Base-by-base conservation (phyloP, 345 rosid genomes). In the Conringia planisiliqua region DNA sequence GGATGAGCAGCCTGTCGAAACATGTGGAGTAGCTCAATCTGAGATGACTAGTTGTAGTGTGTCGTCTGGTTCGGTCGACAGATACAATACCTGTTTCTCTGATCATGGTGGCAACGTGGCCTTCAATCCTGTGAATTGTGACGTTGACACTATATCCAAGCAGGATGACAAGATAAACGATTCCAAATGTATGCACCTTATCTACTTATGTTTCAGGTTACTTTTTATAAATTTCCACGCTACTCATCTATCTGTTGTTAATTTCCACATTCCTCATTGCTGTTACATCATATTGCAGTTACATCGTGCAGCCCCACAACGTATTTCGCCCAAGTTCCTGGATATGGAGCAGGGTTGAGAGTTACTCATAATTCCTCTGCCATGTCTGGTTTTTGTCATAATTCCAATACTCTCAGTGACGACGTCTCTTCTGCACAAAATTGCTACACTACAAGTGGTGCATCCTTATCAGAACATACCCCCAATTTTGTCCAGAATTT, bases 31-130 rank as follows among this genome's bases (percentile, higher is more conserved):
- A n/a, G 72, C 75, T 69, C 82, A 79, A 38, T 67, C 74, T 59
- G 84, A 82, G 70, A 83, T 84, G 43, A 78, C 77, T 32, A 75
- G 81, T 77, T 79, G 84, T 70, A 82, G 85, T 74, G 77, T 81
- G 13, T 68, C 82, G 30, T 80, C 88, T 78, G 76, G 79, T 75
- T 81, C 83, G 44, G 52, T 76, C 62, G 82, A 78, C 62, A 82
- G 73, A 72, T 70, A 71, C 74, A 65, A 72, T 62, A 74, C 47
- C 62, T 65, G 8, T 65, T 56, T 72, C 71, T 50, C 83, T 14
- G 74, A 74, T 78, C 70, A 38, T 66, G 61, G 66, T 42, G 82
- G 81, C 66, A 70, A 62, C 63, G 48, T 72, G 57, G 55, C 44
- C 57, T 69, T 67, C 42, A 59, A 70, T 67, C 40, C 56, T 55